Conservation (phyloP, 1,284 basidiomycete genomes). For the Cryptococcus floricola region DNA sequence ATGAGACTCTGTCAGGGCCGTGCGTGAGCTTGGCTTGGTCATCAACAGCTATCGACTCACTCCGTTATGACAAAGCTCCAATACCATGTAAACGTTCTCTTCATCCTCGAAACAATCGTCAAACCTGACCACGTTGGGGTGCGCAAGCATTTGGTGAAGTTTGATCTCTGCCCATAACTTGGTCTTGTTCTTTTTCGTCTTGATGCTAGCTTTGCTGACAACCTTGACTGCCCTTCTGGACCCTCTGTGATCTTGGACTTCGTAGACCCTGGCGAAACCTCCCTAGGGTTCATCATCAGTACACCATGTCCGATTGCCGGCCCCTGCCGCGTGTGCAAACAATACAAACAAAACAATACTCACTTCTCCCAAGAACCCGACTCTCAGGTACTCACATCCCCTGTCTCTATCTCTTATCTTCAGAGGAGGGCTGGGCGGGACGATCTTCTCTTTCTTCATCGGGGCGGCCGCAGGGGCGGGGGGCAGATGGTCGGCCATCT, state of each 20-base stretch:
- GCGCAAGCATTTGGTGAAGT: slow-evolving; percentile 85
- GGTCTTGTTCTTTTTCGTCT: slow-evolving; percentile 87
- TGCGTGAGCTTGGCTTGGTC: slow-evolving; percentile 1
- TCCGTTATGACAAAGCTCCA: slow-evolving; percentile 88
- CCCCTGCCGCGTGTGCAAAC: background rate
- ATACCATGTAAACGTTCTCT: slow-evolving; percentile 93
- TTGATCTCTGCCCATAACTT: slow-evolving; percentile 99
- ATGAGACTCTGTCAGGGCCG: slow-evolving; percentile 57
- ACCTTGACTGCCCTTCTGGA: slow-evolving; percentile 78
- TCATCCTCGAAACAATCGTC: slow-evolving; percentile 94
- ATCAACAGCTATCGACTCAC: slow-evolving; percentile 39
- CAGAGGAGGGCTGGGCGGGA: slow-evolving; percentile 74
- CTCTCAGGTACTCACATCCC: slow-evolving; percentile 60
- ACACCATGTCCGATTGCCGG: background rate
- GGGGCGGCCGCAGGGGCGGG: slow-evolving; percentile 1
- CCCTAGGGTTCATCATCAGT: slow-evolving; percentile 55
- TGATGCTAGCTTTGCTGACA: slow-evolving; percentile 74
- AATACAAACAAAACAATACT: slow-evolving; percentile 27
- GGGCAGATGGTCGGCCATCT: background rate
- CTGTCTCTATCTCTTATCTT: slow-evolving; percentile 66
- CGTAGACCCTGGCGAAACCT: slow-evolving; percentile 85
- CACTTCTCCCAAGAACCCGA: slow-evolving; percentile 83
- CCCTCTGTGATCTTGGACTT: slow-evolving; percentile 67
- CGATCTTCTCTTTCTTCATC: slow-evolving; percentile 56
- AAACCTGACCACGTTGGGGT: slow-evolving; percentile 91